Percentiles rank a stretch among this genome's conserved stretches.
Evolutionary conservation across 1,284 basidiomycete species (phyloP).

Genomic region (Austropuccinia psidii): DNA sequence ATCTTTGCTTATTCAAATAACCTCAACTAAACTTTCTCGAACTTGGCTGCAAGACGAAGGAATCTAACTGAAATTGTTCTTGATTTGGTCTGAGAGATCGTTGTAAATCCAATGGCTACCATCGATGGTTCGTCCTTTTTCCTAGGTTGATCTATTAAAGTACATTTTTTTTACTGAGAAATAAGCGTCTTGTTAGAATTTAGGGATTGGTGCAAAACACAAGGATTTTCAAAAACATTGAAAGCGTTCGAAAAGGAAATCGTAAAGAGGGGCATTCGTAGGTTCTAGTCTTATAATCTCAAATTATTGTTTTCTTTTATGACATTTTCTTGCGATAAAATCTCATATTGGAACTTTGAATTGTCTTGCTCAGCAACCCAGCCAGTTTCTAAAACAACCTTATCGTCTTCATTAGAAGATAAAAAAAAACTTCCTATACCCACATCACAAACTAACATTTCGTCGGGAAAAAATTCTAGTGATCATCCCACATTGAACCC

Average conservation of each 20-base stretch:
- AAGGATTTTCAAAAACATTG: background rate
- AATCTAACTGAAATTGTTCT: no score
- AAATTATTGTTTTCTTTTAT: background rate
- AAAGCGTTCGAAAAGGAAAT: background rate
- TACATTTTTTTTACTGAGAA: no score
- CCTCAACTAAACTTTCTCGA: no score
- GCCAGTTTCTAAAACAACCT: background rate
- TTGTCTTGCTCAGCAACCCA: background rate
- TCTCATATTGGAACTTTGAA: background rate
- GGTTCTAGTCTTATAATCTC: background rate
- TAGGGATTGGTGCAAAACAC: background rate
- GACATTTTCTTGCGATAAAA: background rate
- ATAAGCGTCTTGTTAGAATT: conserved; percentile 12
- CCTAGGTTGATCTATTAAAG: no score
- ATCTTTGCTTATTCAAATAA: no score
- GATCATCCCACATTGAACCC: no score
- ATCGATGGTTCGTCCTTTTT: no score
- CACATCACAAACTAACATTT: background rate
- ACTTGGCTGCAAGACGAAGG: no score
- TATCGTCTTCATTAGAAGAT: background rate
- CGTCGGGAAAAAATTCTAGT: background rate
- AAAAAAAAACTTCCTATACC: background rate
- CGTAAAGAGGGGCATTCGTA: background rate
- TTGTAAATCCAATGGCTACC: no score
- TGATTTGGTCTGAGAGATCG: no score